Base-by-base conservation (phyloP, 2,329 filamentous ascomycete genomes). In the Trichoderma atrobrunneum region DNA sequence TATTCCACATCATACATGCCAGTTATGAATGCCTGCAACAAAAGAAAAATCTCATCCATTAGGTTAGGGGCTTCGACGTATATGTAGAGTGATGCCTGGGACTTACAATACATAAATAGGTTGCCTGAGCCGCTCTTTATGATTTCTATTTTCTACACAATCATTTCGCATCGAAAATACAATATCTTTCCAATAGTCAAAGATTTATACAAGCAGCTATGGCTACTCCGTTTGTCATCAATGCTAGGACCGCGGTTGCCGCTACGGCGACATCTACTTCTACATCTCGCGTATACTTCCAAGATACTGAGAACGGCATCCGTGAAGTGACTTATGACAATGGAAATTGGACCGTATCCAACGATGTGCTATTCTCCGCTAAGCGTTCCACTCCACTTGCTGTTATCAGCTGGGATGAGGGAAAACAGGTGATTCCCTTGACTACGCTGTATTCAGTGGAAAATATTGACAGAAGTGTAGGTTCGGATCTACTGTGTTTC, bases 341-440 rank as follows among this genome's bases (percentile, higher is more conserved):
- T 12, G 68, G 59, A 63, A 30, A 51, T 7, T 70, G 59, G 68
- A 56, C 24, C 7, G 14, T n/a, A 24, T 39, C 48, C 30, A 36
- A 21, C 16, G 18, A n/a, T 56, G 39, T 26, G 12, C 10, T 70
- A 28, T 70, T 70, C 54, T 14, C 18, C n/a, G 68, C 59, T 7
- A 70, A 26, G 10, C 68, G 43, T 26, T 62, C 48, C 21, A 70
- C 43, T 36, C 68, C 68, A 28, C 59, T 70, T 48, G 28, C 68
- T 7, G 60, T 62, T 64, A 7, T 70, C 21, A 70, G 21, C 32
- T 70, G 68, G 68, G 43, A 57, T n/a, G 59, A 28, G 28, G 68
- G 59, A 10, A 51, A 30, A n/a, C 39, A 70, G 14, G 59, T 70
- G 24, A 70, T 7, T 2, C 7, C n/a, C 24, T 12, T 36, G 11